These are phyloP conservation scores for Trichophyton rubrum DNA, from an alignment of 2,329 filamentous ascomycete species.

Conservation along the genomic window DNA sequence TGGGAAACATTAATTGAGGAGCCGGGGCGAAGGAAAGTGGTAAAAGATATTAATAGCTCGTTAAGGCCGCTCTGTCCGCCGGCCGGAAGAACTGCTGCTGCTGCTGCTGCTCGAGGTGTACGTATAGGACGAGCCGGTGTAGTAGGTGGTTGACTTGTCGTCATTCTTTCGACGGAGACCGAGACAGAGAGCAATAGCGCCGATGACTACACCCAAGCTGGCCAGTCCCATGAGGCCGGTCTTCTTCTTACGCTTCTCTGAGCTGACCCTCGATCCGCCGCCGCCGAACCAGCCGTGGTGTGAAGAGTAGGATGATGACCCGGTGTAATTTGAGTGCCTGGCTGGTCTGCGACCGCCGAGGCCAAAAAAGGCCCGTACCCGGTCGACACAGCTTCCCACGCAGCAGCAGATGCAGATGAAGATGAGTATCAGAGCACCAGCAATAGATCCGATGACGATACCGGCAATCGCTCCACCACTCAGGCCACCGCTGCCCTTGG, in stretches of 20 bases:
- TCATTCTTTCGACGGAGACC: constrained; percentile 33
- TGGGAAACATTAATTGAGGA: background rate
- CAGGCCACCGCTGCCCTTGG: constrained; percentile 26
- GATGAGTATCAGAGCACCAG: constrained; percentile 33
- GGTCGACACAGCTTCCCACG: constrained; percentile 30
- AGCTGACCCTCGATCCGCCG: constrained; percentile 17
- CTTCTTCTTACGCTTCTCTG: constrained; percentile 29
- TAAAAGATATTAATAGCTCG: background rate
- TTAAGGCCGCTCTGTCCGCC: background rate
- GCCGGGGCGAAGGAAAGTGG: background rate
- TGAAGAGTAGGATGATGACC: constrained; percentile 21
- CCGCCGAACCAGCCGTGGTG: constrained; percentile 16
- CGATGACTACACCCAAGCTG: constrained; percentile 33
- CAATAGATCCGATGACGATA: constrained; percentile 39
- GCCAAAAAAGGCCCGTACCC: constrained; percentile 32
- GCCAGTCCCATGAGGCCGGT: constrained; percentile 24
- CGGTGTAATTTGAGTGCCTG: constrained; percentile 24
- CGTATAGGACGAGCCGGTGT: constrained; percentile 9
- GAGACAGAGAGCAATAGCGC: constrained; percentile 34
- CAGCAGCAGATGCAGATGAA: constrained; percentile 35
- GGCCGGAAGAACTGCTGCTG: constrained; percentile 17
- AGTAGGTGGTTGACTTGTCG: constrained; percentile 26
- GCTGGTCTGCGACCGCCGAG: constrained; percentile 21
- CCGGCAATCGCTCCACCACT: constrained; percentile 41
- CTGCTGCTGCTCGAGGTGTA: constrained; percentile 22